Evolutionary conservation across 2,329 filamentous ascomycete genomes (phyloP), one percentile per base, ranked within the genome.

Genomic region (Bipolaris sorokiniana): DNA sequence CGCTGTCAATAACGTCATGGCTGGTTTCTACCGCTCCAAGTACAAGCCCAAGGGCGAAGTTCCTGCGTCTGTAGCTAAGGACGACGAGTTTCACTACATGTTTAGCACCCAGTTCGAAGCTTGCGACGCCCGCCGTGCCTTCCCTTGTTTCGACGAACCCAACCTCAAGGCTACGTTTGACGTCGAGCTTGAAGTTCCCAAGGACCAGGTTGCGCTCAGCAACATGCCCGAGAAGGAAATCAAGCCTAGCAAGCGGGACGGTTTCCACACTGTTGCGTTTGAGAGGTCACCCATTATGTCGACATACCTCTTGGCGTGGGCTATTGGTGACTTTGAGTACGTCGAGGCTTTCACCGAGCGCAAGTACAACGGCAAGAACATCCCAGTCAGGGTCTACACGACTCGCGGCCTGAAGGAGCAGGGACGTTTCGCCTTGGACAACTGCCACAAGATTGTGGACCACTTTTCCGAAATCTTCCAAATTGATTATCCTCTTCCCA

Each of bases 141-240:
- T 99, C 79, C 95, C 95, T 46, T 99, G 95, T 81, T 98, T 98
- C 72, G 95, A 99, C 73, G 95, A 99, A 80, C 95, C 95, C 40
- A 97, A 96, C 71, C 84, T 98, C 63, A 99, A 99, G 80, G 92
- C 95, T 10, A 94, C 92, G 2, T 98, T 97, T 72, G 93, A 97
- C 76, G 90, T 99, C 58, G 85, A 92, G 70, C 90, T 99, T 62
- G 94, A 98, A 80, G 85, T 97, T 45, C 94, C 95, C 15, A 88
- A 90, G 45, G 91, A 94, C 65, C 90, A 95, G 77, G 88, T 92
- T 38, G 95, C 92, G 6, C 82, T 98, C 44, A 96, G 91, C 80
- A 98, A 98, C 80, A 98, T 97, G 94, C 92, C 92, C 3, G 88
- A 92, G 76, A 94, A 92, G 81, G 83, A 84, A 49, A 86, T 83